Conservation (phyloP, 495 filamentous ascomycete genomes). For the Emericellopsis terricola region DNA sequence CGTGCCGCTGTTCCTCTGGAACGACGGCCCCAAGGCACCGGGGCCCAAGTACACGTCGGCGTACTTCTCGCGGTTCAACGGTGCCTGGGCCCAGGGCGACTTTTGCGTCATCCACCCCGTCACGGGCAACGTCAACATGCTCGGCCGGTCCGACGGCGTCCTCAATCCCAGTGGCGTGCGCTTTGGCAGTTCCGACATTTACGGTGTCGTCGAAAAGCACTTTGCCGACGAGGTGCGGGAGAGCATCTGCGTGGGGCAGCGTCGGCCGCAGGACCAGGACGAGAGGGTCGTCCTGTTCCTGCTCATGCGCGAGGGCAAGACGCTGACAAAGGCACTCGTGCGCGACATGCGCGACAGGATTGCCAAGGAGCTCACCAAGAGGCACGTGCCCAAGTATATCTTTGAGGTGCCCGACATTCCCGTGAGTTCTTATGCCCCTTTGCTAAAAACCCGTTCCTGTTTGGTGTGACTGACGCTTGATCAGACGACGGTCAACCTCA, state of each 20-base stretch:
- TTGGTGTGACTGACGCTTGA: background rate
- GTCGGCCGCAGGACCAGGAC: constrained; percentile 46
- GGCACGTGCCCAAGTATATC: constrained; percentile 62
- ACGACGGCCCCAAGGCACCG: constrained; percentile 28
- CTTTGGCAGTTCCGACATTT: constrained; percentile 75
- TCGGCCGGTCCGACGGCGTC: constrained; percentile 77
- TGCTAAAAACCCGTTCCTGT: too few species aligned
- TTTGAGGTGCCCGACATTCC: constrained; percentile 71
- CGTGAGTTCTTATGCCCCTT: constrained; percentile 28
- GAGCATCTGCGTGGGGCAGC: constrained; percentile 58
- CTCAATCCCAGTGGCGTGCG: constrained; percentile 76
- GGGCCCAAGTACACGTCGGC: constrained; percentile 43
- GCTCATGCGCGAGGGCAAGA: constrained; percentile 43
- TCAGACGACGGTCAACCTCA: constrained; percentile 45
- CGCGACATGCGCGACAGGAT: constrained; percentile 43
- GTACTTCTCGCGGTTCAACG: constrained; percentile 54
- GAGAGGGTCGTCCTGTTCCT: constrained; percentile 63
- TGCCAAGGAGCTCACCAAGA: constrained; percentile 39
- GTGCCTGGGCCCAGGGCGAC: constrained; percentile 71
- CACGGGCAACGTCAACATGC: constrained; percentile 46
- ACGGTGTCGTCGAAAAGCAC: constrained; percentile 48
- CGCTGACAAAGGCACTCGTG: constrained; percentile 37
- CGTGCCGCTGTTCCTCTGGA: constrained; percentile 57
- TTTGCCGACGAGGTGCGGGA: constrained; percentile 45
- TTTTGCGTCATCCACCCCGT: constrained; percentile 52